A percentile compares a stretch with the other conserved stretches of the same genome.
These are phyloP conservation scores for Testicularia cyperi DNA, from an alignment of 1,284 basidiomycete genomes.

Conservation along the genomic window DNA sequence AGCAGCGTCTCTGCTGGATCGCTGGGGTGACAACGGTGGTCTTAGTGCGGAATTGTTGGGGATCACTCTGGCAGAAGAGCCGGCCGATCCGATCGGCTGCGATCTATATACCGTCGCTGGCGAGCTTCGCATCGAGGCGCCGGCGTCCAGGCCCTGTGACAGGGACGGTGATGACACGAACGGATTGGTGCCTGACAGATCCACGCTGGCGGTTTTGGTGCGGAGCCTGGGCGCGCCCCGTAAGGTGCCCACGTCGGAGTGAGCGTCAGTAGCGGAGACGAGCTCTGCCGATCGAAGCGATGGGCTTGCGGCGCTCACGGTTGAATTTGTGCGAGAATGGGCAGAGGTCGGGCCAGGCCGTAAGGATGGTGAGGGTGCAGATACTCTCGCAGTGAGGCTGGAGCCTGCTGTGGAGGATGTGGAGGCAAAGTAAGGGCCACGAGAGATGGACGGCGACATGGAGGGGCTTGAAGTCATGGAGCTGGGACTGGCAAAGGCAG, in stretches of 20 bases:
- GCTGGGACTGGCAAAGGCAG: conserved; percentile 22
- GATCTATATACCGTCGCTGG: no score
- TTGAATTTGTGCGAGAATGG: conserved; percentile 15
- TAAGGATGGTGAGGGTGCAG: conserved; percentile 18
- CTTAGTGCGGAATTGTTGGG: no score
- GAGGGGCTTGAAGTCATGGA: conserved; percentile 18
- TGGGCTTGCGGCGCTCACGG: conserved; percentile 1
- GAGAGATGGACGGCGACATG: conserved; percentile 18
- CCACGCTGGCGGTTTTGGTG: neutral
- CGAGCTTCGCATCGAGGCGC: no score
- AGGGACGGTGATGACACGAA: neutral
- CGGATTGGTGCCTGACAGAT: neutral
- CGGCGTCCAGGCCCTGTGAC: no score
- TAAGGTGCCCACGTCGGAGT: no score
- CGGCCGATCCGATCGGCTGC: no score
- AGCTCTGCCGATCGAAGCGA: neutral
- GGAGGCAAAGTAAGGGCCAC: conserved; percentile 12
- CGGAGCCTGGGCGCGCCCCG: neutral
- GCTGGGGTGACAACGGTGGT: neutral
- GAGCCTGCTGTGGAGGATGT: conserved; percentile 8
- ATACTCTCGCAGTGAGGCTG: conserved; percentile 8
- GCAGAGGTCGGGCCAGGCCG: conserved; percentile 12
- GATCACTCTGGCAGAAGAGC: no score
- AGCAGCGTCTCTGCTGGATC: neutral
- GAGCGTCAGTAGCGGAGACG: neutral